Conservation (phyloP, 805 yeast species). For the Candida schatavii region DNA sequence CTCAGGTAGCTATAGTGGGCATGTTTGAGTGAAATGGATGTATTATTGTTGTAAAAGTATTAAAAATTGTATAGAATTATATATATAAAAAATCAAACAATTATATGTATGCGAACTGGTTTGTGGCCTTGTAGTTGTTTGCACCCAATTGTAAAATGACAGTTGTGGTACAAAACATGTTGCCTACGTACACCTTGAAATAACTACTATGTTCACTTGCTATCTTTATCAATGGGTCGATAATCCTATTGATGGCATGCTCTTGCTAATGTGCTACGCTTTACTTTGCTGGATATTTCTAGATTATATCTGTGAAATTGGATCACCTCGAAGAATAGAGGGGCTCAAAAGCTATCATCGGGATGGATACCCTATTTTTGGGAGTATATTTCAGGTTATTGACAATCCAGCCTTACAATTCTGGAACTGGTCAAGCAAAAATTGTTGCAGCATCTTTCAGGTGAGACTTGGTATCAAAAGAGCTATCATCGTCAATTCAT, state of each 20-base stretch:
- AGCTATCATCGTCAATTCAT: constrained; percentile 67
- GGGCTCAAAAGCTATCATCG: constrained; percentile 41
- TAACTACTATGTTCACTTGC: neutral
- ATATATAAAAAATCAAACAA: neutral
- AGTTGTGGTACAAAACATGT: too few species aligned
- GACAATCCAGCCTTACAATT: constrained; percentile 51
- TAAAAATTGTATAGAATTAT: neutral
- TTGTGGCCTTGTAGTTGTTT: neutral
- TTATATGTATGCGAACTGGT: neutral
- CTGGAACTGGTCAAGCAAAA: constrained; percentile 40
- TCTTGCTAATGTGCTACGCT: neutral
- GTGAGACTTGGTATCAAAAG: constrained; percentile 55
- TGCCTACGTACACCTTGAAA: neutral
- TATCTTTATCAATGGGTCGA: neutral
- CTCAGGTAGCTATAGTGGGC: constrained; percentile 50
- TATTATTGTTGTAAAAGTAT: neutral
- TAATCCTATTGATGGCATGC: neutral
- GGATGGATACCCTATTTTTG: constrained; percentile 47
- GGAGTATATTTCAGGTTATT: constrained; percentile 44
- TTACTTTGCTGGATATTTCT: constrained; percentile 6
- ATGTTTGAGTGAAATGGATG: constrained; percentile 11
- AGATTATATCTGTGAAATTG: constrained; percentile 9
- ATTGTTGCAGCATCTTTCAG: constrained; percentile 52
- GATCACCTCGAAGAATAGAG: constrained; percentile 26
- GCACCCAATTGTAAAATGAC: neutral